Conservation (phyloP, 441 rosid genomes). For the Euphorbia schlechtendalii region DNA sequence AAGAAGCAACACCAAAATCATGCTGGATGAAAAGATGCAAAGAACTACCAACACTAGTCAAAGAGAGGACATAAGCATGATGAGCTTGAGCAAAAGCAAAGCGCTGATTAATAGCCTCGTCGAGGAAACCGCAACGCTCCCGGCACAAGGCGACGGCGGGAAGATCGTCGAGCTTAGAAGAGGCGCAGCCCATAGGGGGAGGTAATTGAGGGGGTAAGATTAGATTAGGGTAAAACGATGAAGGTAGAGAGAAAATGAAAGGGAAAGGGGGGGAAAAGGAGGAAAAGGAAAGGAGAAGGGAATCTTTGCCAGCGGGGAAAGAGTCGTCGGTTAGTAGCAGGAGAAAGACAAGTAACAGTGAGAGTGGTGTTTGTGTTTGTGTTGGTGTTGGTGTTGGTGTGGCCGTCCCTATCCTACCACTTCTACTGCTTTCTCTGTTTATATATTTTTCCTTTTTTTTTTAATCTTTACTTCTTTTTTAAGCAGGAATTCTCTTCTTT, state of each 20-base stretch:
- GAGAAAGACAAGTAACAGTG: conserved; percentile 7
- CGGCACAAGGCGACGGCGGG: conserved; percentile 92
- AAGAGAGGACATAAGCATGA: conserved; percentile 48
- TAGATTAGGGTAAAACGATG: background rate
- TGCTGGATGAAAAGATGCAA: conserved; percentile 46
- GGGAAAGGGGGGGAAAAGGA: conserved; percentile 4
- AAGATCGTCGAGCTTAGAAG: conserved; percentile 83
- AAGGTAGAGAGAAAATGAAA: background rate
- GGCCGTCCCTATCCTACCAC: conserved; percentile 1
- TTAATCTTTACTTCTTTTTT: background rate
- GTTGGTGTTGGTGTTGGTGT: conserved; percentile 12
- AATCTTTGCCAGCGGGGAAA: conserved; percentile 68
- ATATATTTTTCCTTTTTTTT: background rate
- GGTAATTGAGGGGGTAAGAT: background rate
- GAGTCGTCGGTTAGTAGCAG: conserved; percentile 43
- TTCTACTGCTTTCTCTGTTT: background rate
- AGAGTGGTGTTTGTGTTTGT: background rate
- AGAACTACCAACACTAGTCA: conserved; percentile 49
- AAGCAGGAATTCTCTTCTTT: background rate
- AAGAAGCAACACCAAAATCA: conserved; percentile 16
- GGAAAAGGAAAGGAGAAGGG: conserved; percentile 16
- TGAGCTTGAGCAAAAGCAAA: conserved; percentile 67
- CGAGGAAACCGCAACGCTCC: conserved; percentile 58
- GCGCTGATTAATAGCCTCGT: conserved; percentile 63
- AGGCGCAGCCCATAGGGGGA: conserved; percentile 61